phyloP scores from a whole-genome alignment of 2,329 filamentous ascomycete genomes.

The Aspergillus versicolor region DNA sequence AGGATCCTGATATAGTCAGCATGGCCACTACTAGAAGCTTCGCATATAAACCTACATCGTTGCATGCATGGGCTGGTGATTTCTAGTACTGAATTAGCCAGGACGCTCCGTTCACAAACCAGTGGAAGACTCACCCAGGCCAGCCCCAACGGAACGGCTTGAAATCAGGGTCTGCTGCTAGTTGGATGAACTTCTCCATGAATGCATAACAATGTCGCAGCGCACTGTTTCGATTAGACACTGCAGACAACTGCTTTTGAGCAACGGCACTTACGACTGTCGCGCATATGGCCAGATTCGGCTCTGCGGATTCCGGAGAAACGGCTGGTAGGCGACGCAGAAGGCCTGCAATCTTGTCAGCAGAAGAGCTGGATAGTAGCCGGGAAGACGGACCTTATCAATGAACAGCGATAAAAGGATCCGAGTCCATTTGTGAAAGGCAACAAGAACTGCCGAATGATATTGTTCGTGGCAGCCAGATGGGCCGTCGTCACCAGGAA shows the following conservation, averaged over 20 bases:
- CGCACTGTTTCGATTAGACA: constrained; percentile 31
- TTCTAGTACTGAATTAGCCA: not conserved
- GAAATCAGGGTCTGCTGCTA: constrained; percentile 48
- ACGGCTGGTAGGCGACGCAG: constrained; percentile 49
- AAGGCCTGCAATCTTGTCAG: constrained; percentile 44
- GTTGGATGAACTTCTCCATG: constrained; percentile 49
- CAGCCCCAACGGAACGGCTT: constrained; percentile 51
- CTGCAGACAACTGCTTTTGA: not conserved
- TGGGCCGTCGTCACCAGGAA: constrained; percentile 35
- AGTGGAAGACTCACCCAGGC: constrained; percentile 30
- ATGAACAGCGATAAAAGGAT: constrained; percentile 32
- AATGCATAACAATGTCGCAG: constrained; percentile 50
- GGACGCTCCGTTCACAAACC: too few relatives aligned
- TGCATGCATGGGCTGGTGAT: constrained; percentile 27
- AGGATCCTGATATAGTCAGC: constrained; percentile 33
- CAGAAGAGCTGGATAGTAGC: constrained; percentile 33
- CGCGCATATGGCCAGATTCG: constrained; percentile 48
- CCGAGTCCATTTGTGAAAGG: constrained; percentile 49
- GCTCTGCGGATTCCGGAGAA: constrained; percentile 49
- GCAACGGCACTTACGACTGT: constrained; percentile 35
- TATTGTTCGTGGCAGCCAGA: constrained; percentile 43
- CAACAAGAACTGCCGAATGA: constrained; percentile 42
- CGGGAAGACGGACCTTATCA: too few relatives aligned
- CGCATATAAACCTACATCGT: constrained; percentile 19
- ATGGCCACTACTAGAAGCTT: too few relatives aligned